Percentiles rank a stretch among this genome's conserved stretches.
These are phyloP conservation scores for Nakazawaea laoshanensis DNA, from an alignment of 805 yeast genomes.

Conservation along the genomic window DNA sequence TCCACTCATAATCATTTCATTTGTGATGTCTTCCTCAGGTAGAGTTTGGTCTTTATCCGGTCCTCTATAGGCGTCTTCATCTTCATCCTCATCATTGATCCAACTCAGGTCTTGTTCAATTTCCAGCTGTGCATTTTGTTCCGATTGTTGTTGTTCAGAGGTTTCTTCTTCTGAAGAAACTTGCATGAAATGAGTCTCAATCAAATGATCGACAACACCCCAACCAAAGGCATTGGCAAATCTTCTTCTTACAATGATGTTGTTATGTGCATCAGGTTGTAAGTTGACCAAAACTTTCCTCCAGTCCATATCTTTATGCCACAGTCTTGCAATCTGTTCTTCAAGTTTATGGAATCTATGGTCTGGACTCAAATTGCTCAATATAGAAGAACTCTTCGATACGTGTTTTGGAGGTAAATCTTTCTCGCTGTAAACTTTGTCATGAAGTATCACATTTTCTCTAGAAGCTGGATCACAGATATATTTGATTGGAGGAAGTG, in stretches of 20 bases:
- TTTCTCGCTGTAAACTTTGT: slow-evolving; percentile 56
- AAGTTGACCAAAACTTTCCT: slow-evolving; percentile 81
- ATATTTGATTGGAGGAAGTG: slow-evolving; percentile 63
- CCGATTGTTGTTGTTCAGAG: slow-evolving; percentile 9
- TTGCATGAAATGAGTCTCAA: slow-evolving; percentile 52
- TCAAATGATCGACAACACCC: slow-evolving; percentile 83
- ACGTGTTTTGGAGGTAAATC: slow-evolving; percentile 48
- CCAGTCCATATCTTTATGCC: slow-evolving; percentile 85
- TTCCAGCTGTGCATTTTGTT: slow-evolving; percentile 5
- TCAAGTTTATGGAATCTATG: slow-evolving; percentile 41
- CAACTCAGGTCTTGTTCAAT: slow-evolving; percentile 11
- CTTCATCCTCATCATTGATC: slow-evolving; percentile 3
- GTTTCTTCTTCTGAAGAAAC: slow-evolving; percentile 11
- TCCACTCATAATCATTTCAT: slow-evolving; percentile 10
- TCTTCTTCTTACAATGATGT: slow-evolving; percentile 78
- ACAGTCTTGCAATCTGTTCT: slow-evolving; percentile 80
- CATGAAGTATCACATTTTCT: slow-evolving; percentile 69
- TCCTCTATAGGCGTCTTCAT: slow-evolving; percentile 4
- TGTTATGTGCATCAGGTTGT: slow-evolving; percentile 92
- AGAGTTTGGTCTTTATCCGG: not conserved
- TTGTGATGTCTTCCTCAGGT: slow-evolving; percentile 1
- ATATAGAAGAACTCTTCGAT: slow-evolving; percentile 19
- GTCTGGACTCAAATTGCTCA: slow-evolving; percentile 21
- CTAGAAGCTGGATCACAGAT: slow-evolving; percentile 61
- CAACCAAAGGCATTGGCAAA: slow-evolving; percentile 94